These are phyloP conservation scores for Cymbopogon flexuosus DNA, from an alignment of 202 grass and related monocot species.

Conservation along the genomic window DNA sequence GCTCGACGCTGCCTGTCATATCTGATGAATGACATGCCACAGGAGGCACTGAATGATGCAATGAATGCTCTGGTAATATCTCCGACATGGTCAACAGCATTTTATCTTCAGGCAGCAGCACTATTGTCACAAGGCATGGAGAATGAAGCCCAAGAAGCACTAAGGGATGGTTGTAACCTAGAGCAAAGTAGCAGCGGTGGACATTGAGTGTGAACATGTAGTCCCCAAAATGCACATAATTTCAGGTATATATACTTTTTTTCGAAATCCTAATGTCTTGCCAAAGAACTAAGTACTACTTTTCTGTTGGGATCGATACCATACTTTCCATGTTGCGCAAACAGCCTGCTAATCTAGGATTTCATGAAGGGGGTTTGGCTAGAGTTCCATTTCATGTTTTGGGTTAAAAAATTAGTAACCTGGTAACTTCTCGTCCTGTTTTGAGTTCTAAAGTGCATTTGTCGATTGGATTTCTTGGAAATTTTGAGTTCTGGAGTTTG, in stretches of 20 bases:
- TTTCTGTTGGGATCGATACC: background rate
- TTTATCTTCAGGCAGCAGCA: conserved; percentile 85
- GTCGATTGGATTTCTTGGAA: background rate
- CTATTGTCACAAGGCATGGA: conserved; percentile 77
- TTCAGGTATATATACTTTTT: conserved; percentile 38
- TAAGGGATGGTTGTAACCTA: conserved; percentile 73
- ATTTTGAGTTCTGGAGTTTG: background rate
- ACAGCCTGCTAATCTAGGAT: background rate
- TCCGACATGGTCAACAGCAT: conserved; percentile 79
- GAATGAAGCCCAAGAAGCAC: conserved; percentile 85
- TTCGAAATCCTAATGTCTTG: background rate
- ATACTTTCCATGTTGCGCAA: background rate
- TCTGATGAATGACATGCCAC: conserved; percentile 77
- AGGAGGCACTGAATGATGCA: conserved; percentile 80
- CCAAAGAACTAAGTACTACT: background rate
- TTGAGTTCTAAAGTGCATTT: background rate
- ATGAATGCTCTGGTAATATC: conserved; percentile 86
- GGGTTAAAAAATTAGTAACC: background rate
- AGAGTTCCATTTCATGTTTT: background rate
- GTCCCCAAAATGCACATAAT: conserved; percentile 43
- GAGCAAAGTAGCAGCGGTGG: conserved; percentile 56
- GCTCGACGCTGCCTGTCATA: conserved; percentile 83
- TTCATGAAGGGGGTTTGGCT: background rate
- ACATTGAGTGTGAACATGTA: conserved; percentile 27
- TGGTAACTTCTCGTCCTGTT: background rate